Evolutionary conservation across 176 grass and related monocot species (phyloP), one percentile per base, ranked within the genome.

Genomic region (Sorghum bicolor): DNA sequence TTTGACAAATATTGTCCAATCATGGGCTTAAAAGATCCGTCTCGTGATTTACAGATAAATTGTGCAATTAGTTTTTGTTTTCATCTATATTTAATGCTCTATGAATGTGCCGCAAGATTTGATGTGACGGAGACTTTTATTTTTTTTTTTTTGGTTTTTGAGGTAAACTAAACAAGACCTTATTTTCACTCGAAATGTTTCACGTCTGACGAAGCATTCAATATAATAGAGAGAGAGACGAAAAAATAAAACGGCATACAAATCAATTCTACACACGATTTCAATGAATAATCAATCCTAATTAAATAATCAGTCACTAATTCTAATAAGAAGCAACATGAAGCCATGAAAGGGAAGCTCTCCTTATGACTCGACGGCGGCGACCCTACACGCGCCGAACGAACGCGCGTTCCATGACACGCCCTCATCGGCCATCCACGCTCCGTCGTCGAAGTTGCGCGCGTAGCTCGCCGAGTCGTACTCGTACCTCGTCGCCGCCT

Each of bases 371-470:
- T 26, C 22, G 34, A 25, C 22, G 7, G 67, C 14, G 41, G 76
- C 87, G 64, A 79, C 66, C 43, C 86, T 76, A 76, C 72, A 82
- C 22, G 17, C 75, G 25, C 29, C 31, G 20, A 83, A 80, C 5
- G 91, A 83, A 16, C 77, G 70, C 61, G 78, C 72, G 74, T 67
- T 67, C 82, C 90, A 88, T 14, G 82, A 64, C 85, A 83, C 79
- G 40, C 83, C 90, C 62, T 81, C 89, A 15, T 94, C 92, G 41
- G 37, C 75, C 87, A 85, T 91, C 92, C 92, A 94, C 58, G 44
- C 30, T 1, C 92, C 87, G 47, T 94, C 90, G 37, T 95, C 90
- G 74, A 92, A 95, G 82, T 92, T 90, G 75, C 78, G 82, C 77
- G 83, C 90, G 72, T 92, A 95, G 58, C 85, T 86, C 16, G 63